phyloP scores from a whole-genome alignment of 2,329 filamentous ascomycete genomes.

The Aureobasidium namibiae region DNA sequence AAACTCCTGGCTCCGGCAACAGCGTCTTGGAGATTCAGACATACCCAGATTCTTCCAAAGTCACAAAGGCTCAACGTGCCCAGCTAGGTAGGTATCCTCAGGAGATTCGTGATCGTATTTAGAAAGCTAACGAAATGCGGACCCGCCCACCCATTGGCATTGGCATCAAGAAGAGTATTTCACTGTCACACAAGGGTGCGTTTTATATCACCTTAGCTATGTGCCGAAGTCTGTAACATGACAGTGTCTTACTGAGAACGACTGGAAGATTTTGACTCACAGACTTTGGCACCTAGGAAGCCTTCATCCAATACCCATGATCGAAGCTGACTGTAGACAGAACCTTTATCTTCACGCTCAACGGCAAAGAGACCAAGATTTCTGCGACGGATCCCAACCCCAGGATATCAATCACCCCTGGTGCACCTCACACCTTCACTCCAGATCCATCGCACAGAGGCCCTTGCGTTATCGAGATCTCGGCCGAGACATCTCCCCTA shows the following conservation, averaged over 20 bases:
- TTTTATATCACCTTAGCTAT: neutral
- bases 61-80: slow-evolving; percentile 19
- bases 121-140: too few species aligned
- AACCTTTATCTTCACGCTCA: slow-evolving; percentile 24
- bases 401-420: slow-evolving; percentile 17
- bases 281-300: neutral
- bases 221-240: too few species aligned
- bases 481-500: slow-evolving; percentile 15
- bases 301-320: neutral
- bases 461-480: slow-evolving; percentile 22
- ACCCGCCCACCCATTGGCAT: slow-evolving; percentile 22
- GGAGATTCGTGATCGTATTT: too few species aligned
- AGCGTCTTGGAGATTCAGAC: slow-evolving; percentile 25
- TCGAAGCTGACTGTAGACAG: slow-evolving; percentile 5
- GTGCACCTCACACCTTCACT: slow-evolving; percentile 22
- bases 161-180: slow-evolving; percentile 26
- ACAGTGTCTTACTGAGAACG: too few species aligned
- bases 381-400: slow-evolving; percentile 21
- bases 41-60: slow-evolving; percentile 19
- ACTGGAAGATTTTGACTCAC: too few species aligned
- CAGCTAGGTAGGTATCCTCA: slow-evolving; percentile 5
- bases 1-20: slow-evolving; percentile 19
- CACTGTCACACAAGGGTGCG: slow-evolving; percentile 21
- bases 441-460: slow-evolving; percentile 20
- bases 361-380: slow-evolving; percentile 18